A percentile compares a stretch with the other conserved stretches of the same genome.
Conservation (phyloP, 2,329 filamentous ascomycete species). For the Botrytis sinoallii region DNA sequence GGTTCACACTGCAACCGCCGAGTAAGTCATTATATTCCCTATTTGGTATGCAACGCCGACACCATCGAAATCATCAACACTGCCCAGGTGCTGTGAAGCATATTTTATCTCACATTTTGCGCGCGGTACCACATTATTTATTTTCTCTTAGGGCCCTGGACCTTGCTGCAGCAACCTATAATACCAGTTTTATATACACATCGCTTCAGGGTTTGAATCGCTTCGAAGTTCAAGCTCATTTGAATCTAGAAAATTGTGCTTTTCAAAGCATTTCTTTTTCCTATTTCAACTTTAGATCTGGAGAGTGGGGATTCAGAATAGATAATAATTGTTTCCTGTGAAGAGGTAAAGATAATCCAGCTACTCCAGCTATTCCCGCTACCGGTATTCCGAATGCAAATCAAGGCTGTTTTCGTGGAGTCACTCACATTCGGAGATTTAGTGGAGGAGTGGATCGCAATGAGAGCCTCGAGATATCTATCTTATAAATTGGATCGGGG, state of each 20-base stretch:
- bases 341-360: background rate
- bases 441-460: slow-evolving; percentile 24
- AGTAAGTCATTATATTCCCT: slow-evolving; percentile 20
- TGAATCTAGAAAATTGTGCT: background rate
- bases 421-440: slow-evolving; percentile 29
- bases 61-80: slow-evolving; percentile 19
- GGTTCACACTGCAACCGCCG: slow-evolving; percentile 19
- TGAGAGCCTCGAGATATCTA: slow-evolving; percentile 12
- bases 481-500: slow-evolving; percentile 12
- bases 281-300: background rate
- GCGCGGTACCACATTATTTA: slow-evolving; percentile 13
- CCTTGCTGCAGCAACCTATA: slow-evolving; percentile 28
- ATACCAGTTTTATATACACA: slow-evolving; percentile 29
- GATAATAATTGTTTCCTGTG: background rate
- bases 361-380: background rate
- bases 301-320: slow-evolving; percentile 20
- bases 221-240: background rate
- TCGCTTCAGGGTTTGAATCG: slow-evolving; percentile 19
- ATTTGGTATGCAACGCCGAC: slow-evolving; percentile 12
- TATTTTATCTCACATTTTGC: slow-evolving; percentile 7
- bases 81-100: slow-evolving; percentile 23
- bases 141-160: slow-evolving; percentile 8
- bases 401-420: slow-evolving; percentile 20
- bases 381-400: background rate
- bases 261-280: background rate